phyloP scores from a whole-genome alignment of 2,329 filamentous ascomycete species.

The Pseudogymnoascus sp. region DNA sequence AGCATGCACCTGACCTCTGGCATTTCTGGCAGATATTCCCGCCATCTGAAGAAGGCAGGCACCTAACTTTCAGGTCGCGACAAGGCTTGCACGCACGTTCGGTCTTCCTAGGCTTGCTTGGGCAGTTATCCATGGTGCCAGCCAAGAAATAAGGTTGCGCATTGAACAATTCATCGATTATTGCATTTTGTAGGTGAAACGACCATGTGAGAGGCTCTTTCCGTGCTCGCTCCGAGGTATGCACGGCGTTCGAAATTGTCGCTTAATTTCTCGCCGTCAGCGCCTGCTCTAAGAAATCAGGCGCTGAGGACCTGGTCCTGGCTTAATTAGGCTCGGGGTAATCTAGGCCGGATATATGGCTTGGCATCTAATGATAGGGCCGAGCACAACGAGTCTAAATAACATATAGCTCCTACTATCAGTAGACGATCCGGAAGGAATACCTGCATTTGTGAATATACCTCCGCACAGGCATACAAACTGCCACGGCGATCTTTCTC shows the following conservation, averaged over 20 bases:
- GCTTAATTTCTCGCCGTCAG: background rate
- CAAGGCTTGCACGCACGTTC: background rate
- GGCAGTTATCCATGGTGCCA: background rate
- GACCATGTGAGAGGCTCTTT: background rate
- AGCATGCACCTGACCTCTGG: constrained; percentile 6
- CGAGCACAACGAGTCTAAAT: constrained; percentile 8
- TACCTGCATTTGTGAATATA: constrained; percentile 5
- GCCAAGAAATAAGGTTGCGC: background rate
- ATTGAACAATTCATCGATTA: background rate
- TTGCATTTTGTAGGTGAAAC: background rate
- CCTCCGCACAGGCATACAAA: background rate
- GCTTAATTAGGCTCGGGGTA: background rate
- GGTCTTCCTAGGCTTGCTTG: background rate
- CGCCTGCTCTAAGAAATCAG: background rate
- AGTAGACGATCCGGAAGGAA: background rate
- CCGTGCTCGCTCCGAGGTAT: background rate
- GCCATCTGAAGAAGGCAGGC: background rate
- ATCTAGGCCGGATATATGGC: background rate
- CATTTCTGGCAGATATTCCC: background rate
- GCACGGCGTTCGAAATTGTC: background rate
- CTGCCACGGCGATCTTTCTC: background rate
- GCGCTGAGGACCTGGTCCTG: background rate
- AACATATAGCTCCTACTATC: background rate
- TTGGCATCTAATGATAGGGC: constrained; percentile 2
- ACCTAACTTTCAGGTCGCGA: constrained; percentile 1